These are phyloP conservation scores for Tausonia pullulans DNA, from an alignment of 1,284 basidiomycete genomes.

Conservation along the genomic window DNA sequence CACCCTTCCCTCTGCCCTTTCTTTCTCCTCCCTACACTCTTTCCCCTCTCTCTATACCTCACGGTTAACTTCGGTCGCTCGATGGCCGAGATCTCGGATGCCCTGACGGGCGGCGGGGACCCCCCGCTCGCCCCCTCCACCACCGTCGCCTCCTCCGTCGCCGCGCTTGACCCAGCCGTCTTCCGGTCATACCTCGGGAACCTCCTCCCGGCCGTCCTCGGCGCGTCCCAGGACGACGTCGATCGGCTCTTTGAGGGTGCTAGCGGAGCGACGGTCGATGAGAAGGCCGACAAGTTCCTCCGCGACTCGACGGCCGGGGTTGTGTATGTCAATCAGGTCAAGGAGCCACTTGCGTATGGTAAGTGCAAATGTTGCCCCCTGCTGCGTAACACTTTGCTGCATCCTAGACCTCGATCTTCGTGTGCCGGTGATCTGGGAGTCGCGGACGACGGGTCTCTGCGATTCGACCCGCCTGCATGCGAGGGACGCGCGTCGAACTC, in stretches of 20 bases:
- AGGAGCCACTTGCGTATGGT: conserved; percentile 31
- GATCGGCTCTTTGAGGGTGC: conserved; percentile 57
- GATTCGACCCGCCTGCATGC: no score
- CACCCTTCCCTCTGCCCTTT: no score
- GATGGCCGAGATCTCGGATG: no score
- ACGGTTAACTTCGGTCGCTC: no score
- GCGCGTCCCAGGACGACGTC: conserved; percentile 50
- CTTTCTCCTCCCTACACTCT: no score
- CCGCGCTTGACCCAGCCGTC: conserved; percentile 28
- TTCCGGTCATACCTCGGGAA: conserved; percentile 47
- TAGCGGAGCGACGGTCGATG: conserved; percentile 42
- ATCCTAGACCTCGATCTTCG: background rate
- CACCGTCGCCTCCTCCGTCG: no score
- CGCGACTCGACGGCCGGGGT: conserved; percentile 45
- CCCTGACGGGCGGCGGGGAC: no score
- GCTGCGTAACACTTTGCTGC: no score
- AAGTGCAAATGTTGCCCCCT: no score
- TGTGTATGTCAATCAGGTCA: conserved; percentile 67
- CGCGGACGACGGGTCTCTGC: background rate
- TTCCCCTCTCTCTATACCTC: no score
- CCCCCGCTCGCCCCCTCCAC: no score
- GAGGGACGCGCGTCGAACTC: no score
- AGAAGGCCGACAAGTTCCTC: conserved; percentile 59
- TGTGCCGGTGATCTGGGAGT: background rate
- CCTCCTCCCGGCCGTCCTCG: conserved; percentile 63